Percentiles rank a stretch among this genome's conserved stretches.
Evolutionary conservation across 164 flowering plant species (phyloP).

Genomic region (Liquidambar formosana): DNA sequence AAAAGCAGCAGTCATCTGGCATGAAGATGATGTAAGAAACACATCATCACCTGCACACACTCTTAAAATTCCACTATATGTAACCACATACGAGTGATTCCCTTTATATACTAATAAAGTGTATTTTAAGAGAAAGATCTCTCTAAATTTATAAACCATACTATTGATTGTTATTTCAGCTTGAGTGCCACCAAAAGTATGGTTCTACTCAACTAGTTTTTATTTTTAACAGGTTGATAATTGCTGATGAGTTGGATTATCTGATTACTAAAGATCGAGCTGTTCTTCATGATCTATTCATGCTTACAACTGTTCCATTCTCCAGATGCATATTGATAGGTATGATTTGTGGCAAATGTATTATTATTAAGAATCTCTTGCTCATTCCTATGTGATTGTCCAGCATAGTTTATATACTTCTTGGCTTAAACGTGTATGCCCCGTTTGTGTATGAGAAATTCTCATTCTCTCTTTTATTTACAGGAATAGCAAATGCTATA

Average conservation of each 20-base stretch:
- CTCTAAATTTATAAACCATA: too few species aligned
- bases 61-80: background rate
- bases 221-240: conserved; percentile 53
- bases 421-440: too few species aligned
- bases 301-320: conserved; percentile 83
- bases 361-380: background rate
- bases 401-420: background rate
- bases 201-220: background rate
- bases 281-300: conserved; percentile 95
- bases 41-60: background rate
- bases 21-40: conserved; percentile 65
- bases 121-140: background rate
- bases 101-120: background rate
- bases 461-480: conserved; percentile 14
- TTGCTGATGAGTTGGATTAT: conserved; percentile 94
- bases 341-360: conserved; percentile 19
- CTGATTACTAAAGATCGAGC: conserved; percentile 78
- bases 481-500: conserved; percentile 96
- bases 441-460: background rate
- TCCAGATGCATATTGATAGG: conserved; percentile 88
- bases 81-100: background rate
- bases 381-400: background rate
- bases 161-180: too few species aligned
- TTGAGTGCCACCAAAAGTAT: background rate
- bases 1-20: conserved; percentile 38